Evolutionary conservation across 2,329 filamentous ascomycete genomes (phyloP).

Genomic region (Pleoardoris graminearum): DNA sequence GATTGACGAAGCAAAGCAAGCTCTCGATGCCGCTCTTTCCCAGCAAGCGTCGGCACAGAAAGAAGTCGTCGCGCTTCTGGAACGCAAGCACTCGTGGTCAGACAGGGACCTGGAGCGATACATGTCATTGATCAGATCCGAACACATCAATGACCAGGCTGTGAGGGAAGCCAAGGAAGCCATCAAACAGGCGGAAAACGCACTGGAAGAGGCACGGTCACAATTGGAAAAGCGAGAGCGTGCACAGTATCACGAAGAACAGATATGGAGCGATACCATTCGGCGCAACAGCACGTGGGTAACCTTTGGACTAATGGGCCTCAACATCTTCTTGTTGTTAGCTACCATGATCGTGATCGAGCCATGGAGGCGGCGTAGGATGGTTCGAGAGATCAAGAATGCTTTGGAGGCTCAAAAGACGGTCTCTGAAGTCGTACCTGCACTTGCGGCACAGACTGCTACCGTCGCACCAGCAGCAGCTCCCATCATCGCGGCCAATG

Average conservation of each 20-base stretch:
- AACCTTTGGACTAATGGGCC: conserved; percentile 95
- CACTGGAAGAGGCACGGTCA: conserved; percentile 75
- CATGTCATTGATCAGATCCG: conserved; percentile 85
- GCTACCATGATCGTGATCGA: conserved; percentile 87
- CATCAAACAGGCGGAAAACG: conserved; percentile 74
- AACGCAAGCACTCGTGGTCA: conserved; percentile 91
- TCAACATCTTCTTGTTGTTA: conserved; percentile 89
- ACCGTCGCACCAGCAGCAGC: background rate
- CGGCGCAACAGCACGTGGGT: conserved; percentile 96
- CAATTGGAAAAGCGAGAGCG: conserved; percentile 81
- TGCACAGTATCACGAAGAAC: conserved; percentile 94
- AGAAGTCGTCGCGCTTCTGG: conserved; percentile 91
- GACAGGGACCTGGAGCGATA: conserved; percentile 89
- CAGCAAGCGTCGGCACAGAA: conserved; percentile 87
- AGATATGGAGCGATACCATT: conserved; percentile 99
- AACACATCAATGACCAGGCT: conserved; percentile 89
- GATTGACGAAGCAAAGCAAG: conserved; percentile 71
- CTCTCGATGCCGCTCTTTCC: conserved; percentile 81
- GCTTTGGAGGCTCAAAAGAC: conserved; percentile 40
- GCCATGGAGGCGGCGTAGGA: conserved; percentile 80
- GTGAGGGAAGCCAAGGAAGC: conserved; percentile 73
- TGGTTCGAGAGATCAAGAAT: conserved; percentile 72
- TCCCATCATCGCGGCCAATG: conserved; percentile 23
- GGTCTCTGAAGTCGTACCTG: conserved; percentile 18
- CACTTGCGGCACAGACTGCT: background rate